Evolutionary conservation across 75 land plant genomes (phyloP).

Genomic region (Pinus taeda): DNA sequence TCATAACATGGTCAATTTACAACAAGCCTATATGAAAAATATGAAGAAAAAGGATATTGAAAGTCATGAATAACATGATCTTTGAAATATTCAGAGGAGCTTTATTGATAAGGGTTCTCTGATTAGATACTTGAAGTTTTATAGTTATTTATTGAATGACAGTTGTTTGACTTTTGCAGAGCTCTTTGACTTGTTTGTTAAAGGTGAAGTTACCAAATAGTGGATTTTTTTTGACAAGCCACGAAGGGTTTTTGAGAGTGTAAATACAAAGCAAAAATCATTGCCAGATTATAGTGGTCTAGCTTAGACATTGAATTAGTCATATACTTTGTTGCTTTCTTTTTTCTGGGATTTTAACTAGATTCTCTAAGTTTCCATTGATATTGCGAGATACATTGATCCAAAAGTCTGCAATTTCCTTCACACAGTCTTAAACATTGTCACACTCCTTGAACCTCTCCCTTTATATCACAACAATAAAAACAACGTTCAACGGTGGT

Average conservation of each 20-base stretch:
- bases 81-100: neutral
- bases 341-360: no score
- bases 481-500: no score
- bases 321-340: no score
- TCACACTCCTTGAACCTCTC: no score
- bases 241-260: slow-evolving; percentile 95
- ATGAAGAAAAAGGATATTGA: slow-evolving; percentile 7
- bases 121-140: neutral
- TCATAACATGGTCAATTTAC: no score
- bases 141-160: neutral
- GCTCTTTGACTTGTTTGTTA: slow-evolving; percentile 75
- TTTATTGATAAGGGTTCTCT: neutral
- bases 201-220: slow-evolving; percentile 79
- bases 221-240: slow-evolving; percentile 98
- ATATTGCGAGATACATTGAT: no score
- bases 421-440: no score
- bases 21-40: no score
- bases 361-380: no score
- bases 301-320: no score
- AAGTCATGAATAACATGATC: neutral
- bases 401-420: no score
- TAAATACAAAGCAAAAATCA: slow-evolving; percentile 88
- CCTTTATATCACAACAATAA: no score
- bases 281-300: slow-evolving; percentile 86
- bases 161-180: slow-evolving; percentile 37